Base-by-base conservation (phyloP, 2,329 filamentous ascomycete genomes). In the Cryphonectria carpinicola region DNA sequence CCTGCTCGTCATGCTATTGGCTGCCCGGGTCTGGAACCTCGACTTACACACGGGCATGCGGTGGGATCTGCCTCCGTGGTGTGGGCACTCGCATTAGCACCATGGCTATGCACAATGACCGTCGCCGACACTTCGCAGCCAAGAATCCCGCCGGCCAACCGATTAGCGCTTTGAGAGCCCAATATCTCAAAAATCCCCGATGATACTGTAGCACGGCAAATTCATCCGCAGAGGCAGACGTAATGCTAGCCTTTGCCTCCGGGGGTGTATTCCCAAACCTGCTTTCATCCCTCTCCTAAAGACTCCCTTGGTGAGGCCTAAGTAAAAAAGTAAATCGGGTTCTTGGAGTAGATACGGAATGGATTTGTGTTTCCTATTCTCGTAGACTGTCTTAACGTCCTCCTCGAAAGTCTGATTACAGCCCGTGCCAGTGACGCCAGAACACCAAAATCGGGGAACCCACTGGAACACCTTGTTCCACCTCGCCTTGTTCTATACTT, bases 341-440 rank as follows among this genome's bases (percentile, higher is more conserved):
- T 35, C 64, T 56, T 35, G 37, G 25, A 19, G 46, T 8, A 67
- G 4, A 49, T 32, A 35, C 19, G 28, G 17, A 46, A 46, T 35
- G 41, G 25, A 32, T 28, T 25, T 19, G 49, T 25, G 46, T 67
- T 61, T 61, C 35, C 65, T 56, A 35, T 3, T 46, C 35, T 28
- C 25, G 54, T 60, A 17, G 17, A 11, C 43, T 35, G 39, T 43
- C 61, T 43, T 49, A 41, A 61, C 64, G 32, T 56, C 35, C 35
- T 35, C 64, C 64, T 66, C 35, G 35, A 35, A 39, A 41, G 32
- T 17, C 49, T 66, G 49, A 49, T 35, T 66, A 14, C 11, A 35
- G 32, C 65, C 65, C 65, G n/a, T 46, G 65, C 54, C 65, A 46
- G 65, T 67, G 65, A 67, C 65, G 65, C 65, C 65, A 46, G 39